Base-by-base conservation (phyloP, 2,329 filamentous ascomycete genomes). In the Cladophialophora yegresii region DNA sequence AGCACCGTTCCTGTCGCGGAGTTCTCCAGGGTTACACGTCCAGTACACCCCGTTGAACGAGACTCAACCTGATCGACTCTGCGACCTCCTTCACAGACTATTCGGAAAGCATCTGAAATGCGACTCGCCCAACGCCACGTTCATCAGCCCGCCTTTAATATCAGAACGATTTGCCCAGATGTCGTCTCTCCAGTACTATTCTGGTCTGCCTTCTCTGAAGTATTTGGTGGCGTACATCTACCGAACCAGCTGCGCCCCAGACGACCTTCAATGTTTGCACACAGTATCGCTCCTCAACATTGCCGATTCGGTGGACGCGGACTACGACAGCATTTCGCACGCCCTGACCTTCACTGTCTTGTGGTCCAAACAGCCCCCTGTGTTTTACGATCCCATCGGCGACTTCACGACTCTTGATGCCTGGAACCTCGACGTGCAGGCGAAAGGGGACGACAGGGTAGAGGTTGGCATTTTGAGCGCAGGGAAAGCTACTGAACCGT, bases 11-110 rank as follows among this genome's bases (percentile, higher is more conserved):
- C 80, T 85, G 50, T 92, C 92, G 58, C 85, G 90, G 64, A 77
- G 92, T 13, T 87, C 91, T 1, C 88, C 93, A 0, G 93, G 93
- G 2, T 79, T 98, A 23, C 92, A 97, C 79, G 80, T 92, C 28
- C 90, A 90, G 71, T 92, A 88, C 74, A 90, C 89, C 0, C 89
- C 89, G 13, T 45, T 67, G 23, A 58, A 64, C 23, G 58, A 66
- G n/a, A 33, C 60, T 6, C 60, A 67, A 9, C 50, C 51, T n/a
- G 68, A 80, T 47, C 74, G 77, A 28, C 68, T 92, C 47, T 92
- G 88, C 73, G 74, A 80, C 5, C 73, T 86, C 32, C 74, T 91
- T n/a, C 82, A 83, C 62, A 78, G 79, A 51, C 73, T 83, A 1
- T 87, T 92, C 71, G 84, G 83, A 0, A 63, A 75, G 3, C 73